Percentiles rank a stretch among this genome's conserved stretches.
Evolutionary conservation across 164 flowering plant species (phyloP).

Genomic region (Vitis amurensis): DNA sequence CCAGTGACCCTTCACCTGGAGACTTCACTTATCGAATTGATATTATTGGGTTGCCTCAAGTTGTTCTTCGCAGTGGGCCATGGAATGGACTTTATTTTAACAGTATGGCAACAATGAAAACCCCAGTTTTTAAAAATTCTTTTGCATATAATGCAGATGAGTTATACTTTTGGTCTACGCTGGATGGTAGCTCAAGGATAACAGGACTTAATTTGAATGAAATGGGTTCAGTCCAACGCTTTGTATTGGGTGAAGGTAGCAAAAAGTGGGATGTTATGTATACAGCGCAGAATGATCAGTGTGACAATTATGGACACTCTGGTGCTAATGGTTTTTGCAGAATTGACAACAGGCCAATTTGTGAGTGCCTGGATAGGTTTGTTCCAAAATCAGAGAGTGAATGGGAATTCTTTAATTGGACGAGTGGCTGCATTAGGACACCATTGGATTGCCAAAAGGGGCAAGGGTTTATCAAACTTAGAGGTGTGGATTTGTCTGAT

Average conservation of each 20-base stretch:
- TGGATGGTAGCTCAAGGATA: too few species aligned
- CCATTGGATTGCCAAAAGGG: constrained; percentile 19
- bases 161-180: too few species aligned
- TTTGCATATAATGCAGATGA: too few species aligned
- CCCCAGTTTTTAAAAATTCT: too few species aligned
- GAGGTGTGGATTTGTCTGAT: constrained; percentile 31
- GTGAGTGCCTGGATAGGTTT: constrained; percentile 22
- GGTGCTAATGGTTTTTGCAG: neutral
- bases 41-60: constrained; percentile 5
- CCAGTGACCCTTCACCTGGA: constrained; percentile 30
- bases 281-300: neutral
- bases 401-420: constrained; percentile 15
- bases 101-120: neutral
- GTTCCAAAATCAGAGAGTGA: constrained; percentile 6
- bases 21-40: constrained; percentile 11
- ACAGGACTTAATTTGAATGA: too few species aligned
- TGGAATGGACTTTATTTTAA: constrained; percentile 20
- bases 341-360: neutral
- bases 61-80: constrained; percentile 17
- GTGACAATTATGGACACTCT: constrained; percentile 6
- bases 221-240: neutral
- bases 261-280: neutral
- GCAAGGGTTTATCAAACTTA: constrained; percentile 10
- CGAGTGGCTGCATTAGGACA: constrained; percentile 22
- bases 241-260: neutral